Evolutionary conservation across 2,329 filamentous ascomycete species (phyloP), one percentile per base, ranked within the genome.

Genomic region (Colletotrichum plurivorum): DNA sequence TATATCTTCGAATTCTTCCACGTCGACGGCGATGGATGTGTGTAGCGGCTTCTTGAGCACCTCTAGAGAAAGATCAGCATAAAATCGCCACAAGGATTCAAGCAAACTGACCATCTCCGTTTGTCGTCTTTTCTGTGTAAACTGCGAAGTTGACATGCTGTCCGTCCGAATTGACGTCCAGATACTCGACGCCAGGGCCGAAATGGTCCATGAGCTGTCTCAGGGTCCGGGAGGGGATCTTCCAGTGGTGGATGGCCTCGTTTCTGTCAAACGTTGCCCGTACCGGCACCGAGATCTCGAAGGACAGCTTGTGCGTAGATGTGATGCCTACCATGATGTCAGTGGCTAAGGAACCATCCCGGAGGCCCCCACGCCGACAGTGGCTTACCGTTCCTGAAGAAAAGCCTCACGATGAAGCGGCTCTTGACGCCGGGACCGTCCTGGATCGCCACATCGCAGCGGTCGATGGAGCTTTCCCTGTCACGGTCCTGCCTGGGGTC

Each of bases 191-290:
- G 5, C 92, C 93, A 1, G 92, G 91, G 0, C 92, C 92, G 75
- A 95, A 95, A 75, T 94, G 93, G 69, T 95, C 93, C 80, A 93
- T 91, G 70, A 94, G 87, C 74, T 94, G 92, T 70, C 91, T 88
- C 59, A 95, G 80, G 0, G 91, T 91, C 67, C 89, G 85, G 3
- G 92, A 90, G 16, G 91, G 89, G 66, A 95, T 93, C 12, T 85
- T 87, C 93, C 93, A 95, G 68, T 87, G 86, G 70, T 94, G 93
- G 1, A 83, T 84, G 1, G 92, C 91, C 63, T 89, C 86, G 36
- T 87, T 85, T 59, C 84, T 87, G 77, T 92, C 89, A 77, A 95
- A 95, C 56, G 92, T 89, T 65, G 93, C 93, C 76, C 94, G 92
- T 73, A 93, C 89, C 2, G 93, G 90, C n/a, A 92, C 86, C 15